Evolutionary conservation across 805 yeast species (phyloP), one percentile per base, ranked within the genome.

Genomic region (Candida arabinofermentans): DNA sequence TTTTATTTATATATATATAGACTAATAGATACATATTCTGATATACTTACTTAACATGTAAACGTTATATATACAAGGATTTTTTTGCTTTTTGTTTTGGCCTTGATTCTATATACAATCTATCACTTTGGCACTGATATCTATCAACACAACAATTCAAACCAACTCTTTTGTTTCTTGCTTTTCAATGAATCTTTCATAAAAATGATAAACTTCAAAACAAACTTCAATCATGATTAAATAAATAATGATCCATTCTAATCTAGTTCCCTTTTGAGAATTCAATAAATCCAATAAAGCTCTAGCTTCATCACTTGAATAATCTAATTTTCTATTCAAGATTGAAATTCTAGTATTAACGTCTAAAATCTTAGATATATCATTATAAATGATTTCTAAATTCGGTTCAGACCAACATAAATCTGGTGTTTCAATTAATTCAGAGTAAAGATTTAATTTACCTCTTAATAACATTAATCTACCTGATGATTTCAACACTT

Each of bases 331-430:
- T 40, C 89, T 74, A 60, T 90, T 90, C 58, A 90, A 66, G 27
- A 89, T 87, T 24, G 78, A 70, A 36, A 89, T 85, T 47, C 97
- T 70, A 5, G 91, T 85, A 24, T 73, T 71, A 24, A 90, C 79
- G 54, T 90, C 97, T 42, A 90, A 67, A 18, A 76, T 77, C 36
- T 74, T 74, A 0, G 95, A 83, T 7, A 87, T 79, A 16, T 77
- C 72, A 37, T 80, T 75, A 61, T 87, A 90, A 8, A 88, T 78
- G 40, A 72, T 72, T 57, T 90, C 97, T 40, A 90, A 67, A 26
- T 79, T 78, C 1, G 96, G 95, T 57, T 89, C 96, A 35, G 87
- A 76, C 97, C 97, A 90, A 62, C 89, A 90, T 33, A 88, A 64
- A 59, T 90, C 97, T 0, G 97, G 97, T 0, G 95, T 87, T 53